phyloP scores from a whole-genome alignment of 306 rosid genomes.

The Vachellia collinsii region DNA sequence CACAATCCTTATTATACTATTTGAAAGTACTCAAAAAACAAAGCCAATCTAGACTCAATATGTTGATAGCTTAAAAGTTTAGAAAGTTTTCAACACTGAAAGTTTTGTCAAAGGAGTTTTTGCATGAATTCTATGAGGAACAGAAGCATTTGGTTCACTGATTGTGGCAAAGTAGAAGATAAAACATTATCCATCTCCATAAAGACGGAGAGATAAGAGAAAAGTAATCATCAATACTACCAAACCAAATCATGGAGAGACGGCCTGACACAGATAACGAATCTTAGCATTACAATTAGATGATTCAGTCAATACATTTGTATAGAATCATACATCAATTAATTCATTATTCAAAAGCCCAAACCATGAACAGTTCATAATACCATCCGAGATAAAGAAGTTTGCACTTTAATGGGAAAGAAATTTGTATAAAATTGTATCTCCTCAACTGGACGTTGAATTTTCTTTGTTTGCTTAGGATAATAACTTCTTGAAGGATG shows the following conservation, averaged over 20 bases:
- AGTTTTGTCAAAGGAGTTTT: not conserved
- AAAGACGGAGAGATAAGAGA: not conserved
- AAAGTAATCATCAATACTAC: not conserved
- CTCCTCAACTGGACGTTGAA: not conserved
- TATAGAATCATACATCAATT: not conserved
- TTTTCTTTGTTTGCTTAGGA: not conserved
- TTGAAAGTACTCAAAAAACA: not conserved
- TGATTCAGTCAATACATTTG: not conserved
- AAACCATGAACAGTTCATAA: not conserved
- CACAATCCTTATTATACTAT: not conserved
- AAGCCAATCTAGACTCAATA: not conserved
- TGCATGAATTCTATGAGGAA: not conserved
- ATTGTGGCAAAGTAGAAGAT: not conserved
- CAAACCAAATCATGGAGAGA: not conserved
- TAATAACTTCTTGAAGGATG: not conserved
- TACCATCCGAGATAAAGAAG: not conserved
- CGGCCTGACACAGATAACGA: not conserved
- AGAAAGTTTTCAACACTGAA: not conserved
- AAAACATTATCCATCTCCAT: not conserved
- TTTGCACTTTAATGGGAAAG: not conserved
- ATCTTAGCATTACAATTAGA: not conserved
- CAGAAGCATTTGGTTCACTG: not conserved
- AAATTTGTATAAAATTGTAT: not conserved
- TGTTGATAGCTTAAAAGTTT: not conserved
- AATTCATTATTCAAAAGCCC: not conserved